Percentiles rank a stretch among this genome's conserved stretches.
These are phyloP conservation scores for Lactarius quietus DNA, from an alignment of 768 basidiomycete species.

Conservation along the genomic window DNA sequence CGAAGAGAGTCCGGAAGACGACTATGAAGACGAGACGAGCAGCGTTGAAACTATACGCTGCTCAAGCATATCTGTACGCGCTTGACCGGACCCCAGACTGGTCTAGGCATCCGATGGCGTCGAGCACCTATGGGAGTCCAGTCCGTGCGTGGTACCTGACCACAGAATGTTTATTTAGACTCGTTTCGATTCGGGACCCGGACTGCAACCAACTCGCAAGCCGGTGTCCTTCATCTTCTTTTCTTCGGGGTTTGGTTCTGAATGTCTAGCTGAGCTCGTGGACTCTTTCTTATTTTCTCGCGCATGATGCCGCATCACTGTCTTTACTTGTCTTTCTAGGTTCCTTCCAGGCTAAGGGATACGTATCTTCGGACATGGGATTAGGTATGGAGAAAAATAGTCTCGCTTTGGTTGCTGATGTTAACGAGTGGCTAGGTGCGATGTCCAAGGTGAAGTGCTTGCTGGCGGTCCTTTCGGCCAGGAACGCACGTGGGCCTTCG, in stretches of 20 bases:
- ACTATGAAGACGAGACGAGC: conserved; percentile 7
- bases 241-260: conserved; percentile 1
- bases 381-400: not conserved
- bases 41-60: conserved; percentile 12
- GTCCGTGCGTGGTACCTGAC: not conserved
- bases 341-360: not conserved
- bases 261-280: conserved; percentile 11
- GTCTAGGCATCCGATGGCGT: not conserved
- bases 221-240: not conserved
- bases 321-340: conserved; percentile 10
- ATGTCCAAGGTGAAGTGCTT: conserved; percentile 3
- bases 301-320: conserved; percentile 5
- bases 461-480: conserved; percentile 17
- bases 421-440: not conserved
- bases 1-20: not conserved
- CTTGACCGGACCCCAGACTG: not conserved
- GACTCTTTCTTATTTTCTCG: conserved; percentile 15
- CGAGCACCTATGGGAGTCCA: not conserved
- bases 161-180: conserved; percentile 10
- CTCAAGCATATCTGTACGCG: not conserved
- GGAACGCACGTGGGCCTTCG: conserved; percentile 10
- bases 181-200: not conserved
- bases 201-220: not conserved
- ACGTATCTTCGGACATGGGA: not conserved
- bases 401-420: not conserved